A percentile compares a stretch with the other conserved stretches of the same genome.
Evolutionary conservation across 345 rosid genomes (phyloP).

Genomic region (Eucalyptus pauciflora): DNA sequence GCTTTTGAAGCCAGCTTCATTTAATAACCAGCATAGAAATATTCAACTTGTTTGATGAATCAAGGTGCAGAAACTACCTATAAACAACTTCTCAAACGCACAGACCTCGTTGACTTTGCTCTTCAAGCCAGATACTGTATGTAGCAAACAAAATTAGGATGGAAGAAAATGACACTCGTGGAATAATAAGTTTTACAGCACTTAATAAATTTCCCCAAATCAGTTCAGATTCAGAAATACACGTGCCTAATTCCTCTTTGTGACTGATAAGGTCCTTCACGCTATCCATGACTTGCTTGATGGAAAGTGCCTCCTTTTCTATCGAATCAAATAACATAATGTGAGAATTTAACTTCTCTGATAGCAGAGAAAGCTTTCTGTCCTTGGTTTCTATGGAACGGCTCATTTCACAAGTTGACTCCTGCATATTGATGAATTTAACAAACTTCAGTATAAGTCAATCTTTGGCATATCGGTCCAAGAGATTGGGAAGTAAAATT

Average conservation of each 20-base stretch:
- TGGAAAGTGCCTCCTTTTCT: slow-evolving; percentile 58
- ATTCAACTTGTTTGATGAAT: background rate
- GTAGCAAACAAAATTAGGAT: slow-evolving; percentile 3
- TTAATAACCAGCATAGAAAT: background rate
- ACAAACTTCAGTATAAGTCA: background rate
- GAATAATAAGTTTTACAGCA: background rate
- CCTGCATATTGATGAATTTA: slow-evolving; percentile 27
- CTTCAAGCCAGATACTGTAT: slow-evolving; percentile 53
- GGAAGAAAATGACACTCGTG: background rate
- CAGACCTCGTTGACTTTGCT: slow-evolving; percentile 54
- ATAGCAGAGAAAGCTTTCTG: slow-evolving; percentile 29
- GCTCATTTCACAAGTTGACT: slow-evolving; percentile 63
- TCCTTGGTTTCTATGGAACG: slow-evolving; percentile 43
- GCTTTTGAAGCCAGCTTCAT: background rate
- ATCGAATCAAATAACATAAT: slow-evolving; percentile 65
- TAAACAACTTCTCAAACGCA: slow-evolving; percentile 32
- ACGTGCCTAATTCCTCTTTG: slow-evolving; percentile 78
- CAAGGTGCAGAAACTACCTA: slow-evolving; percentile 23
- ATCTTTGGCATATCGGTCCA: background rate
- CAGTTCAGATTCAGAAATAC: background rate
- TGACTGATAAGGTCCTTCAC: slow-evolving; percentile 44
- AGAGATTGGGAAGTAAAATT: background rate
- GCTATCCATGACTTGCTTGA: slow-evolving; percentile 44
- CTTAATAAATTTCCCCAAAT: background rate
- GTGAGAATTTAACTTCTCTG: slow-evolving; percentile 54